Evolutionary conservation across 2,329 filamentous ascomycete species (phyloP).

Genomic region (Zymoseptoria tritici): DNA sequence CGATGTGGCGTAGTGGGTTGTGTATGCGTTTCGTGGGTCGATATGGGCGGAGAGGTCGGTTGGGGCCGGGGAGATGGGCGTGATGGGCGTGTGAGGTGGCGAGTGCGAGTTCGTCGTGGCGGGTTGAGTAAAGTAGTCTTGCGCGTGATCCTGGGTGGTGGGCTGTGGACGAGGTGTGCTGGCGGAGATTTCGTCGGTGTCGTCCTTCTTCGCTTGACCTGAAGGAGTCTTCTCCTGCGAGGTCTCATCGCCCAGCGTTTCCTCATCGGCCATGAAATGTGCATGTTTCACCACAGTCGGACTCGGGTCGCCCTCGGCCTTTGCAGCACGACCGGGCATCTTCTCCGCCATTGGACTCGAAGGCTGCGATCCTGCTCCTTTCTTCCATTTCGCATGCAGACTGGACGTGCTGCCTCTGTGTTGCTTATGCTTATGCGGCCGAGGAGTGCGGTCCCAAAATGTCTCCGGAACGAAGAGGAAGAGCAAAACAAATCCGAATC

Average conservation of each 20-base stretch:
- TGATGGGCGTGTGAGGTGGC: background rate
- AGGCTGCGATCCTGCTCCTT: conserved; percentile 5
- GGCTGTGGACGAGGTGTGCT: conserved; percentile 1
- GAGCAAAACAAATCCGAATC: conserved; percentile 60
- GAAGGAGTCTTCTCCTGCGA: conserved; percentile 4
- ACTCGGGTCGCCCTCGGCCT: conserved; percentile 5
- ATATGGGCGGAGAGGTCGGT: background rate
- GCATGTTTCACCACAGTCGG: conserved; percentile 7
- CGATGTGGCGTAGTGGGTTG: conserved; percentile 57
- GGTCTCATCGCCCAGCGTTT: background rate
- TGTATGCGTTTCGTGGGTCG: conserved; percentile 48
- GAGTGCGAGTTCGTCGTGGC: background rate
- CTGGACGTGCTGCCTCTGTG: conserved; percentile 16
- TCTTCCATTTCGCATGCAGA: conserved; percentile 10
- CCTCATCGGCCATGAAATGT: conserved; percentile 10
- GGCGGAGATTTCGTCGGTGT: conserved; percentile 3
- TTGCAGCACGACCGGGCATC: conserved; percentile 14
- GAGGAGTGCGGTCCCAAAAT: conserved; percentile 83
- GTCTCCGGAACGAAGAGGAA: conserved; percentile 93
- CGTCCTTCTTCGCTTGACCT: conserved; percentile 6
- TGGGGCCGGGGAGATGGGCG: conserved; percentile 1
- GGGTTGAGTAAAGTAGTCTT: conserved; percentile 14
- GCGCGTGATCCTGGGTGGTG: background rate
- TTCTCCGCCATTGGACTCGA: conserved; percentile 6
- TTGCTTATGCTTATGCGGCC: conserved; percentile 33